Base-by-base conservation (phyloP, 169 alveolate genomes). In the Plasmodium sp. region DNA sequence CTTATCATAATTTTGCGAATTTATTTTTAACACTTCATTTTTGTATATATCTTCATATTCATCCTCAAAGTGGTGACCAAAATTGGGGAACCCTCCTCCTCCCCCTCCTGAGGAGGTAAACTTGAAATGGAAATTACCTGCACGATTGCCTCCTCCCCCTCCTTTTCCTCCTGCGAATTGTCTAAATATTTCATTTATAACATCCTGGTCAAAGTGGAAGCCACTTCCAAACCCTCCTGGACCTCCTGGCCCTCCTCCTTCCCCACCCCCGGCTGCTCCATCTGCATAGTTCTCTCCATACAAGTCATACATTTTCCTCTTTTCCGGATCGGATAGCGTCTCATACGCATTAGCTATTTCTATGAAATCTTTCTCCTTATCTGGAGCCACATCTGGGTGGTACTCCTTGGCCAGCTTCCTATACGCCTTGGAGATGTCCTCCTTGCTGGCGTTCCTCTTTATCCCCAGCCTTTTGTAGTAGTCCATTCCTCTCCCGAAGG, bases 201-300 rank as follows among this genome's bases (percentile, higher is more conserved):
- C 93, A 33, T 95, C 97, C 4, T 97, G 98, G 81, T 97, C 97
- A 92, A 97, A 96, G 31, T 92, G 96, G 74, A 97, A 97, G 36
- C 97, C 96, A 73, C 94, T 95, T 2, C 84, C 92, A 39, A 95
- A 72, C 0, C 84, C 96, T 1, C 92, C 84, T 31, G 93, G 97
- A 39, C 94, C 95, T n/a, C 95, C 92, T 39, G 45, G 45, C 4
- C 5, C 2, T 81, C 79, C 56, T 3, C 82, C 95, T 3, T 34
- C 88, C 0, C 96, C 98, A 14, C 91, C 96, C 1, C 74, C 74
- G 22, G 90, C 95, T 7, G 84, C 97, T 5, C 95, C 95, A 16
- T 97, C 96, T n/a, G 98, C 96, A 3, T 99, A 99, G 18, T 98
- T 99, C 92, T 98, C 99, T 3, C 99, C 99, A 93, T 97, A 96